These are phyloP conservation scores for Botrytis paeoniae DNA, from an alignment of 2,329 filamentous ascomycete genomes.

Conservation along the genomic window DNA sequence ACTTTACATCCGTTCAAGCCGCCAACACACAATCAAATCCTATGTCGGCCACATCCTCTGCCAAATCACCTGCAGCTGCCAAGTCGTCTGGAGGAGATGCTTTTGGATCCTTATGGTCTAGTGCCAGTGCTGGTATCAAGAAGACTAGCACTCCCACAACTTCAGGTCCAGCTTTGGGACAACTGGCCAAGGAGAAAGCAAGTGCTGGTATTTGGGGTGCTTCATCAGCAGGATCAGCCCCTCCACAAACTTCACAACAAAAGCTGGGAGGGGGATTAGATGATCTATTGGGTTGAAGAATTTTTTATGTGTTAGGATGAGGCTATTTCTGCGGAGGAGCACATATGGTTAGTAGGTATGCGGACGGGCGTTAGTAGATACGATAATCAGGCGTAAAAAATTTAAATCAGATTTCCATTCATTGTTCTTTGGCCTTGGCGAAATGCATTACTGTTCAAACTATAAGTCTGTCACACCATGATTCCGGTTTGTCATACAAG, in stretches of 20 bases:
- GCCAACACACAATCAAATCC: constrained; percentile 38
- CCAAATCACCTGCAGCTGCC: constrained; percentile 48
- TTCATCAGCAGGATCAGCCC: constrained; percentile 43
- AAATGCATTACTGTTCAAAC: background rate
- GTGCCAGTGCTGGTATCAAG: constrained; percentile 68
- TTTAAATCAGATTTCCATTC: background rate
- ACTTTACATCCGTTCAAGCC: constrained; percentile 79
- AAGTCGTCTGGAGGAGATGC: constrained; percentile 72
- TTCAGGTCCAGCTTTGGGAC: constrained; percentile 77
- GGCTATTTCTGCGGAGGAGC: background rate
- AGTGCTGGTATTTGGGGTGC: constrained; percentile 92
- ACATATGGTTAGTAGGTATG: constrained; percentile 10
- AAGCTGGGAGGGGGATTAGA: constrained; percentile 41
- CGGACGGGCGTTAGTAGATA: constrained; percentile 18
- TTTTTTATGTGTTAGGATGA: background rate
- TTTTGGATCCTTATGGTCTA: constrained; percentile 81
- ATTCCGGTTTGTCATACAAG: background rate
- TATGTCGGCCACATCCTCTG: constrained; percentile 39
- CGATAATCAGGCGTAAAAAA: constrained; percentile 13
- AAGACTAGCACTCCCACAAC: constrained; percentile 61
- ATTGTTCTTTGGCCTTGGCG: background rate
- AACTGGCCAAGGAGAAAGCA: constrained; percentile 97
- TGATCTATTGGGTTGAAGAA: constrained; percentile 45
- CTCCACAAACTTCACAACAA: constrained; percentile 33
- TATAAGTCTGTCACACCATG: background rate